Conservation (phyloP, 192 early-diverging fungal genomes). For the Umbelopsis ramanniana region DNA sequence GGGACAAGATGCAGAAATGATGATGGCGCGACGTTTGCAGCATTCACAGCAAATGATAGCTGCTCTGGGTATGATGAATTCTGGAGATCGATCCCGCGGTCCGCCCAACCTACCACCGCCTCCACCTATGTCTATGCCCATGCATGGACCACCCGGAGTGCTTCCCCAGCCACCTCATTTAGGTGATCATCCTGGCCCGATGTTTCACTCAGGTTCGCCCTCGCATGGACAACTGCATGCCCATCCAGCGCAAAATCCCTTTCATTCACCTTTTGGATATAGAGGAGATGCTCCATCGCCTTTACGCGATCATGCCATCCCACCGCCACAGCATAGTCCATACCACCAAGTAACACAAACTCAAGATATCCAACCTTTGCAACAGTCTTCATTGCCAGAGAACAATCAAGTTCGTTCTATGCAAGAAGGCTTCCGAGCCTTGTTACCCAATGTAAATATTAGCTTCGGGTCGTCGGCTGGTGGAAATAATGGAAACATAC, state of each 20-base stretch:
- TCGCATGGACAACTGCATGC: neutral
- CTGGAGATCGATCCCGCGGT: slow-evolving; percentile 25
- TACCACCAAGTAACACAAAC: slow-evolving; percentile 3
- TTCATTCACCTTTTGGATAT: neutral
- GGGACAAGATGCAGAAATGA: slow-evolving; percentile 37
- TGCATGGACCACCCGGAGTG: slow-evolving; percentile 4
- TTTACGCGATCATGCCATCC: neutral
- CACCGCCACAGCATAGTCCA: neutral
- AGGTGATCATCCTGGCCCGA: neutral
- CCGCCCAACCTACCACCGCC: slow-evolving; percentile 16
- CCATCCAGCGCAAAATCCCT: neutral
- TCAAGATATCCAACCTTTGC: neutral
- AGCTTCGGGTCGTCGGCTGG: slow-evolving; percentile 51
- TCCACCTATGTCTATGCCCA: slow-evolving; percentile 8
- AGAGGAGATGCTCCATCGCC: neutral
- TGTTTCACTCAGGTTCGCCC: neutral
- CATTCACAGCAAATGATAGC: slow-evolving; percentile 43
- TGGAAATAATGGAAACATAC: neutral
- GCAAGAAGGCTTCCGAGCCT: slow-evolving; percentile 56
- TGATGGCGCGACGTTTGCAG: slow-evolving; percentile 38
- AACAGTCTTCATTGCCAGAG: neutral
- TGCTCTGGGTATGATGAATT: slow-evolving; percentile 33
- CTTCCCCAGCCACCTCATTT: neutral
- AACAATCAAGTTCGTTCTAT: slow-evolving; percentile 35
- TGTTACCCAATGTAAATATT: slow-evolving; percentile 66